Evolutionary conservation across 2,329 filamentous ascomycete genomes (phyloP), one percentile per base, ranked within the genome.

Genomic region (Alternaria gaisen): DNA sequence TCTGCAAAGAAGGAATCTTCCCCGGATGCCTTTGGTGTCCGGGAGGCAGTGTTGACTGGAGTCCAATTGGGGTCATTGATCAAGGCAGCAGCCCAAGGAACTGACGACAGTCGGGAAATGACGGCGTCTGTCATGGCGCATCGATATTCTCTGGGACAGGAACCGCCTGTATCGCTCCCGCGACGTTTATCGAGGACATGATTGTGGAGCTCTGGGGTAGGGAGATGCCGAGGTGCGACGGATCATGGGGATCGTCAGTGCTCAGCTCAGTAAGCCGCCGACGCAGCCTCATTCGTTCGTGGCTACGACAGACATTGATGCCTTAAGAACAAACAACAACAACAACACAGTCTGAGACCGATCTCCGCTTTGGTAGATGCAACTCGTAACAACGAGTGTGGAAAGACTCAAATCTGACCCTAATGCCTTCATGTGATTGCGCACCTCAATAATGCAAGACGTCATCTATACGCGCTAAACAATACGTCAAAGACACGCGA

Each of bases 1-100:
- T 81, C 79, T 3, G 83, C 82, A 68, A 86, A 80, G 51, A 88
- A 81, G 3, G 81, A 77, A 72, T 89, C 85, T 69, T 86, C 83
- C 9, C 68, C 63, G 5, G 68, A 70, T n/a, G 70, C 36, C 58
- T 78, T 78, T 4, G 74, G 71, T 1, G 61, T 18, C 9, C 72
- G 68, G 18, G 74, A 72, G 22, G 72, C 74, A 7, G 79, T 80
- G 9, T 79, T 75, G 18, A 73, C 73, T n/a, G 80, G 73, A 28
- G 79, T 73, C 60, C 82, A 80, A 20, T 77, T 73, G 0, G 81
- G 77, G 22, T 80, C 76, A 5, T 74, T 66, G 47, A 87, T 76
- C 44, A 84, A 76, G 14, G 71, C 67, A 1, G 78, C 77, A 59
- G 82, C 85, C 85, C 85, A 87, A 12, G 84, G 82, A 24, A 83